Conservation (phyloP, 768 basidiomycete species). For the Tylopilus plumbeoviolaceoides region DNA sequence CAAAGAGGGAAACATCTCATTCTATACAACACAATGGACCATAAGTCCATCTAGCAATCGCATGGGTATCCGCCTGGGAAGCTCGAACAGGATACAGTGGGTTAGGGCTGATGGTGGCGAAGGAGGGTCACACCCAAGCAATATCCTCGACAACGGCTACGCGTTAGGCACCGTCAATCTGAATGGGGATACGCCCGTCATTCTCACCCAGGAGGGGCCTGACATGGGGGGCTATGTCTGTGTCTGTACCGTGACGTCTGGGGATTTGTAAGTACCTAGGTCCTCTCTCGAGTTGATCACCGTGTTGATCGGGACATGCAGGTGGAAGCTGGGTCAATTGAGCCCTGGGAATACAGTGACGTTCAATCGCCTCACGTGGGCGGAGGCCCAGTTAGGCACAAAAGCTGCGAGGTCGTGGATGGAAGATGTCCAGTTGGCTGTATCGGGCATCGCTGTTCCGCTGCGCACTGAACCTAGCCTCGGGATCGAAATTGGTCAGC, state of each 20-base stretch:
- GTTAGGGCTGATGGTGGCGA: constrained; percentile 55
- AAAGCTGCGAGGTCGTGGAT: constrained; percentile 31
- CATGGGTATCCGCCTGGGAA: constrained; percentile 58
- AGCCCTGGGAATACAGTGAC: constrained; percentile 50
- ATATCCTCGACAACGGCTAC: constrained; percentile 62
- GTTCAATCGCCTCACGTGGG: constrained; percentile 49
- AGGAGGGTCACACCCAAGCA: constrained; percentile 66
- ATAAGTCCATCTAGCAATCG: constrained; percentile 58
- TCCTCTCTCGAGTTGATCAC: background rate
- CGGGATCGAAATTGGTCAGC: background rate
- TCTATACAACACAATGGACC: constrained; percentile 51
- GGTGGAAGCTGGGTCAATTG: constrained; percentile 69
- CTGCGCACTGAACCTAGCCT: background rate
- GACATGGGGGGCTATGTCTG: constrained; percentile 65
- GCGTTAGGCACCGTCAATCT: constrained; percentile 52
- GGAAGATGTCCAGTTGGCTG: constrained; percentile 14
- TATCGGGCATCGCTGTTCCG: background rate
- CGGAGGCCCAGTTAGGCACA: constrained; percentile 31
- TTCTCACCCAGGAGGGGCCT: constrained; percentile 58
- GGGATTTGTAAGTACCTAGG: constrained; percentile 41
- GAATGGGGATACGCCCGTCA: constrained; percentile 68
- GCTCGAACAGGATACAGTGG: constrained; percentile 44
- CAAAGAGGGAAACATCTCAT: constrained; percentile 39
- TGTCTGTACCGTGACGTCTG: constrained; percentile 47
- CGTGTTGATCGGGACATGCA: constrained; percentile 16